A percentile compares a stretch with the other conserved stretches of the same genome.
Conservation (phyloP, 768 basidiomycete species). For the Tricholoma matsutake region DNA sequence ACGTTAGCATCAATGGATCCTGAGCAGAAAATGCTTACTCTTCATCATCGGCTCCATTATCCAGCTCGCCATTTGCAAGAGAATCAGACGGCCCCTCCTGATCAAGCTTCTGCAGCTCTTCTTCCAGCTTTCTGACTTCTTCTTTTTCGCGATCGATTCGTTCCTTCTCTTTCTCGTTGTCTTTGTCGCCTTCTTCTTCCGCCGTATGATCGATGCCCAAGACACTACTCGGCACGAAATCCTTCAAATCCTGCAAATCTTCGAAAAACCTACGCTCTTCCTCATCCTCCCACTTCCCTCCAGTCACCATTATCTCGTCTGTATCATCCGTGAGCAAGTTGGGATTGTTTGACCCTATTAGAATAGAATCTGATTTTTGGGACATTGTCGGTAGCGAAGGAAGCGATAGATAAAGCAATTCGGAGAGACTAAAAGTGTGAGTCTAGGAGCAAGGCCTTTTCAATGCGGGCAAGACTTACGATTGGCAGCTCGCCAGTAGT, state of each 20-base stretch:
- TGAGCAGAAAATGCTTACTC: conserved; percentile 31
- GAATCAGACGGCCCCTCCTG: conserved; percentile 17
- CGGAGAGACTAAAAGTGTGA: conserved; percentile 64
- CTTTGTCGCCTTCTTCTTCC: conserved; percentile 50
- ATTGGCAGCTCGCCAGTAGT: conserved; percentile 82
- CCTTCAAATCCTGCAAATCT: conserved; percentile 86
- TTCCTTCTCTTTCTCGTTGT: conserved; percentile 49
- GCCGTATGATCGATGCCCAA: conserved; percentile 62
- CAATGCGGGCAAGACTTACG: conserved; percentile 42
- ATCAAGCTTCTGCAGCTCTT: conserved; percentile 67
- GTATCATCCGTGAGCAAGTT: conserved; percentile 40
- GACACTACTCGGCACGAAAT: conserved; percentile 86
- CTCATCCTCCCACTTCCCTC: conserved; percentile 97
- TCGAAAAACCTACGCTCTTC: conserved; percentile 94
- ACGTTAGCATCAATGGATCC: conserved; percentile 15
- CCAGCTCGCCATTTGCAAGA: conserved; percentile 10
- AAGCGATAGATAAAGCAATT: conserved; percentile 79
- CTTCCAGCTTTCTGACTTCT: conserved; percentile 72
- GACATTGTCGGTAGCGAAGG: conserved; percentile 82
- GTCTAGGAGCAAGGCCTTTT: conserved; percentile 10
- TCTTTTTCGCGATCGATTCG: conserved; percentile 58
- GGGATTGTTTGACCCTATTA: conserved; percentile 54
- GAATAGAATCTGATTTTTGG: conserved; percentile 78
- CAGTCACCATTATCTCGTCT: conserved; percentile 52
- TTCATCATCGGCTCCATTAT: conserved; percentile 30